Evolutionary conservation across 2,329 filamentous ascomycete genomes (phyloP).

Genomic region (Atkinsonella texensis): DNA sequence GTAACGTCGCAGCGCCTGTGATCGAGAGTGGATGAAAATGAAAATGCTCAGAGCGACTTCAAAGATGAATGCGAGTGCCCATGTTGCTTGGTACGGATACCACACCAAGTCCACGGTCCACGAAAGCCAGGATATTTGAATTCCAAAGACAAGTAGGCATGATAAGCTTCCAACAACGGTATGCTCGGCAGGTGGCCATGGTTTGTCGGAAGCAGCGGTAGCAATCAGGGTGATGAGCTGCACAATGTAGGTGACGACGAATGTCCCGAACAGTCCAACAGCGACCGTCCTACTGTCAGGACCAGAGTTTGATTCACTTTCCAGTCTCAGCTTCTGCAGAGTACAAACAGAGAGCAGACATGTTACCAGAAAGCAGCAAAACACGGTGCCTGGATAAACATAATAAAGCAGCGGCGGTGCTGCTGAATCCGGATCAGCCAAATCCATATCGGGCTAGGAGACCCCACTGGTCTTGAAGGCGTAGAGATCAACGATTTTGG

Average conservation of each 20-base stretch:
- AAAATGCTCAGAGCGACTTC: conserved; percentile 36
- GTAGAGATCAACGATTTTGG: background rate
- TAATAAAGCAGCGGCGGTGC: conserved; percentile 41
- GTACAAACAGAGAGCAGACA: conserved; percentile 39
- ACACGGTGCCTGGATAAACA: conserved; percentile 42
- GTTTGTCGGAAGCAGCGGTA: conserved; percentile 20
- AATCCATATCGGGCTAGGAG: conserved; percentile 1
- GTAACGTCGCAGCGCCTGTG: conserved; percentile 7
- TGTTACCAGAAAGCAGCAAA: conserved; percentile 43
- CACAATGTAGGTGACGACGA: conserved; percentile 33
- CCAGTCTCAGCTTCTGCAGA: conserved; percentile 31
- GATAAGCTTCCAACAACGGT: conserved; percentile 46
- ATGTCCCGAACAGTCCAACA: conserved; percentile 31
- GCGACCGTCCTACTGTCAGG: conserved; percentile 13
- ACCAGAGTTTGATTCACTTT: conserved; percentile 6
- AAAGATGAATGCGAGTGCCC: conserved; percentile 43
- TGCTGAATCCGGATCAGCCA: conserved; percentile 8
- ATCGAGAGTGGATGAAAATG: conserved; percentile 6
- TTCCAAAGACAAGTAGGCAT: conserved; percentile 51
- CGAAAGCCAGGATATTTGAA: conserved; percentile 43
- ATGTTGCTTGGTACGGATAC: conserved; percentile 53
- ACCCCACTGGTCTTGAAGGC: background rate
- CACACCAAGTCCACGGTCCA: conserved; percentile 40
- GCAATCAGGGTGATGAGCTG: conserved; percentile 31
- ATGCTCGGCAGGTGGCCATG: conserved; percentile 34